Percentiles rank a stretch among this genome's conserved stretches.
Evolutionary conservation across 768 basidiomycete genomes (phyloP).

Genomic region (Pleurotus pulmonarius): DNA sequence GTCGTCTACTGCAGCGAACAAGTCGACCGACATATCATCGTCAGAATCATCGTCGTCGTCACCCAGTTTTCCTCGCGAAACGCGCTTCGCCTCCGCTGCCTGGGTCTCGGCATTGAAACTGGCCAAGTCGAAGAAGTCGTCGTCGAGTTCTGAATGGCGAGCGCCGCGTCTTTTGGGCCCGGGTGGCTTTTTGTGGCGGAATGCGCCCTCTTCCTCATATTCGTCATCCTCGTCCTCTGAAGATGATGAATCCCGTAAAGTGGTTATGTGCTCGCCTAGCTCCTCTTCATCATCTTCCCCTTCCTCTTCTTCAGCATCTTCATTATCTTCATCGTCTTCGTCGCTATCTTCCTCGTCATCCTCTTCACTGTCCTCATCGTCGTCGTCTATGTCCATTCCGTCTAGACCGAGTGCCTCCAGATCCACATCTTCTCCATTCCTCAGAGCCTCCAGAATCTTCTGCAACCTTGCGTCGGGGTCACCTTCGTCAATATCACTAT

Average conservation of each 20-base stretch:
- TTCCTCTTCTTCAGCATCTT: slow-evolving; percentile 8
- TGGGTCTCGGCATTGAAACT: slow-evolving; percentile 87
- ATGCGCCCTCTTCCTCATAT: slow-evolving; percentile 18
- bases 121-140: slow-evolving; percentile 85
- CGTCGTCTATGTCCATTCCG: slow-evolving; percentile 30
- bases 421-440: slow-evolving; percentile 25
- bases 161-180: slow-evolving; percentile 18
- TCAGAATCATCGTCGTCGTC: slow-evolving; percentile 49
- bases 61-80: slow-evolving; percentile 59
- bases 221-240: slow-evolving; percentile 33
- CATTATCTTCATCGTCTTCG: slow-evolving; percentile 19
- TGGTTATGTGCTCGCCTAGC: slow-evolving; percentile 19
- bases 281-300: slow-evolving; percentile 16
- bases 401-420: slow-evolving; percentile 24
- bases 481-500: slow-evolving; percentile 23
- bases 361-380: slow-evolving; percentile 19
- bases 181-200: slow-evolving; percentile 15
- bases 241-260: slow-evolving; percentile 34
- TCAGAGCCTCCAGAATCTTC: slow-evolving; percentile 21
- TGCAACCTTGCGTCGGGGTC: slow-evolving; percentile 16
- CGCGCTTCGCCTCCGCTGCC: slow-evolving; percentile 62
- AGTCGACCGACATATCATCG: slow-evolving; percentile 55
- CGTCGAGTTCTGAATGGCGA: slow-evolving; percentile 58
- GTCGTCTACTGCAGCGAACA: slow-evolving; percentile 61
- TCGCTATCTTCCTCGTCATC: slow-evolving; percentile 28